Conservation (phyloP, 2,329 filamentous ascomycete genomes). For the Pestalotiopsis sp. region DNA sequence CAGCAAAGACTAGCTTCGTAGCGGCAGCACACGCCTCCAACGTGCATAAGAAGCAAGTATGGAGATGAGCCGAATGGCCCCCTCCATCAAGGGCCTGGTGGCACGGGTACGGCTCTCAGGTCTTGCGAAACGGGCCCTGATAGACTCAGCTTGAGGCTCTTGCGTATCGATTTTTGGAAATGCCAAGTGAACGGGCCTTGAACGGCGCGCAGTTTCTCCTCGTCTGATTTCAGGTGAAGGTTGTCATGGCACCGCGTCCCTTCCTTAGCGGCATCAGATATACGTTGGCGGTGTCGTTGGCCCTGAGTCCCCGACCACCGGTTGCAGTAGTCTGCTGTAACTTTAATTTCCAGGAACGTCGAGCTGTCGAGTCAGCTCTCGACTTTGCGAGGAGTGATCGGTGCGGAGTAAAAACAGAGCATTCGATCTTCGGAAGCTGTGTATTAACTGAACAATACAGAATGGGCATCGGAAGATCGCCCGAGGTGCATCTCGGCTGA, state of each 20-base stretch:
- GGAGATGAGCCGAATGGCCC: neutral
- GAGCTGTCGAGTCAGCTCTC: neutral
- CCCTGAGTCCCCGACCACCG: neutral
- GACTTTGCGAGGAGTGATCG: neutral
- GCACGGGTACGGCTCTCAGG: neutral
- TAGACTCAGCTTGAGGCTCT: neutral
- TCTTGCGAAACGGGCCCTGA: neutral
- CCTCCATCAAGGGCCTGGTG: neutral
- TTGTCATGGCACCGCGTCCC: neutral
- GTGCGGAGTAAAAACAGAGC: neutral
- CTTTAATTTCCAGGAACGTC: neutral
- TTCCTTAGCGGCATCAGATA: constrained; percentile 9
- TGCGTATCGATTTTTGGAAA: neutral
- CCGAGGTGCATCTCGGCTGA: neutral
- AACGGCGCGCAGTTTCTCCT: neutral
- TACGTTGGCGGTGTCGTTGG: neutral
- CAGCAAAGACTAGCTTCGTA: no score
- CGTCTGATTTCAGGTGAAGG: constrained; percentile 11
- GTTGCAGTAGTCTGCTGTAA: neutral
- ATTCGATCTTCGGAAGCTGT: neutral
- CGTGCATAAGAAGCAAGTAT: constrained; percentile 2
- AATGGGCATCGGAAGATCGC: neutral
- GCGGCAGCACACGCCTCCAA: neutral
- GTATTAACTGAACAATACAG: neutral
- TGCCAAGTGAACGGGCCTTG: neutral